Percentiles rank a stretch among this genome's conserved stretches.
These are phyloP conservation scores for Bretziella fagacearum DNA, from an alignment of 2,329 filamentous ascomycete species.

Conservation along the genomic window DNA sequence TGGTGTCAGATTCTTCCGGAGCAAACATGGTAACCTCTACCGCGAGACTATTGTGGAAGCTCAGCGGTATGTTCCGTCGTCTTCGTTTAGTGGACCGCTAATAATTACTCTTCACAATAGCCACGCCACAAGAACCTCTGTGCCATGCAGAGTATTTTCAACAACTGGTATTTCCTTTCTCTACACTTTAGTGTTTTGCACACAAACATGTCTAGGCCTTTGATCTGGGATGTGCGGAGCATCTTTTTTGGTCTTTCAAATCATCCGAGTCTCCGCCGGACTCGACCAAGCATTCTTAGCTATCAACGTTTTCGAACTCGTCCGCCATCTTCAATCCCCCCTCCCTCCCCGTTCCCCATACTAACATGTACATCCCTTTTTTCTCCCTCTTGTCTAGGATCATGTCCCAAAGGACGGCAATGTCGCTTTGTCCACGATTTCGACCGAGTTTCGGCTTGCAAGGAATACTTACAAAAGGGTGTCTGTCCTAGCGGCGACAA, in stretches of 20 bases:
- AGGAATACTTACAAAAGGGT: conserved; percentile 65
- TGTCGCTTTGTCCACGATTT: conserved; percentile 77
- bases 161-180: conserved; percentile 48
- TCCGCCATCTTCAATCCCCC: not conserved
- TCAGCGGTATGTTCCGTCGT: conserved; percentile 45
- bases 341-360: conserved; percentile 16
- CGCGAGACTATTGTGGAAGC: conserved; percentile 58
- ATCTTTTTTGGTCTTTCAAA: too few species aligned
- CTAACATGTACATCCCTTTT: conserved; percentile 25
- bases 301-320: too few species aligned
- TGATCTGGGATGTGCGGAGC: too few species aligned
- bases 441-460: conserved; percentile 77
- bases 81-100: conserved; percentile 22
- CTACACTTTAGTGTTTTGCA: too few species aligned
- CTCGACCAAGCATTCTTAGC: too few species aligned
- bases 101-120: conserved; percentile 25
- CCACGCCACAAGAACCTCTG: conserved; percentile 47
- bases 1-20: conserved; percentile 68
- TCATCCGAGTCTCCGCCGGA: too few species aligned
- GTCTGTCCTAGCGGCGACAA: conserved; percentile 57
- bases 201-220: too few species aligned
- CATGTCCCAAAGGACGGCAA: conserved; percentile 61
- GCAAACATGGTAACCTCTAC: conserved; percentile 75
- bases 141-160: conserved; percentile 57
- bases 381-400: conserved; percentile 44